These are phyloP conservation scores for Colletotrichum falcatum DNA, from an alignment of 2,329 filamentous ascomycete species.

Conservation along the genomic window DNA sequence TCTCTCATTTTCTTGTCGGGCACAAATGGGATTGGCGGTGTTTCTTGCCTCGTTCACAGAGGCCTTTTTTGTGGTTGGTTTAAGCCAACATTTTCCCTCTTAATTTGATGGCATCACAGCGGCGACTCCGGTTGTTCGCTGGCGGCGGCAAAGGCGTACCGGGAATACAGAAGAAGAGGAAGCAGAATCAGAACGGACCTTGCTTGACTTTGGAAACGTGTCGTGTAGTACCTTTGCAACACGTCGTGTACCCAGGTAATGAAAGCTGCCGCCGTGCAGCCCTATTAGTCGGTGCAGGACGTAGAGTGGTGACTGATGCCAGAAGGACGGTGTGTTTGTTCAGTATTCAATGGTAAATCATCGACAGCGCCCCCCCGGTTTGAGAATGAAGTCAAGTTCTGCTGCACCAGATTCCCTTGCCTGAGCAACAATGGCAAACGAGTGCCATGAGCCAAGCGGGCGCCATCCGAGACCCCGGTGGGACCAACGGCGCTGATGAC, in stretches of 20 bases:
- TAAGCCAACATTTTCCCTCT: conserved; percentile 24
- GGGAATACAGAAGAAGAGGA: conserved; percentile 28
- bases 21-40: conserved; percentile 33
- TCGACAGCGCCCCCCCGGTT: not conserved
- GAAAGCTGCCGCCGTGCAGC: conserved; percentile 1
- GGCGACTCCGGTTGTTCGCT: conserved; percentile 14
- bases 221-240: not conserved
- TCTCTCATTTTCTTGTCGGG: conserved; percentile 4
- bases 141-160: conserved; percentile 36
- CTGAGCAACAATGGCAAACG: not conserved
- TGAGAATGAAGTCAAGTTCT: not conserved
- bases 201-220: conserved; percentile 21
- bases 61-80: conserved; percentile 25
- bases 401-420: too few species aligned
- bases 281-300: not conserved
- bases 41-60: conserved; percentile 4
- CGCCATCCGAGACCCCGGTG: conserved; percentile 15
- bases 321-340: not conserved
- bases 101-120: conserved; percentile 39
- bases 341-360: not conserved
- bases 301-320: not conserved
- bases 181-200: conserved; percentile 9
- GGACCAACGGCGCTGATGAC: conserved; percentile 21
- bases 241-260: not conserved
- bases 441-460: not conserved